Base-by-base conservation (phyloP, 306 rosid species). In the Spatholobus suberectus region DNA sequence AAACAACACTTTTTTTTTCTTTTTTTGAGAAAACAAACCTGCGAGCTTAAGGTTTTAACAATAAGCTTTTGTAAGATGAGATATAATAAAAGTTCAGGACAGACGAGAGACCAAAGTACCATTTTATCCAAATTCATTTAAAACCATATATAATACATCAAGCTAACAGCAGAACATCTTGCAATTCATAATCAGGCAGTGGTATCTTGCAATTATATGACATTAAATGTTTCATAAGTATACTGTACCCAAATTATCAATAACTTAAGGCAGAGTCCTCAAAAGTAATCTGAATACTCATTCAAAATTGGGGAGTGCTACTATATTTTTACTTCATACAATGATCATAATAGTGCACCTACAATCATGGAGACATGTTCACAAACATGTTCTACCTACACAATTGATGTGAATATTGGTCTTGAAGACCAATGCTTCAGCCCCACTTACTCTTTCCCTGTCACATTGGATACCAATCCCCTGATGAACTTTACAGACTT, bases 401-500 rank as follows among this genome's bases (percentile, higher is more conserved):
- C 73, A 46, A 72, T 46, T 84, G 63, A 73, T 74, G 57, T 82
- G 38, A 66, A 66, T 67, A 58, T 54, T 59, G 55, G 69, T 57
- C 80, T 34, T 55, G 59, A 78, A 49, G 76, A 82, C 3, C 71
- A 65, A 34, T 41, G 38, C 75, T 75, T 77, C 75, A 57, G 44
- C 78, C 69, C 65, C 12, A 78, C 80, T 91, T 70, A 87, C 90
- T 91, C 88, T 83, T 86, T 96, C 70, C 99, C 94, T 3, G 96
- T 92, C 34, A 96, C 89, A 84, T 88, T 94, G 75, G 99, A 90
- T 7, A 94, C 95, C 87, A 96, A 75, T 81, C 89, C 97, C 87
- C 35, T 96, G 69, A 96, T 83, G 87, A 94, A 92, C 84, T 89
- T 92, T 1, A 93, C 95, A 32, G 98, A 94, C 81, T 94, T 92